Percentiles rank a stretch among this genome's conserved stretches.
Evolutionary conservation across 1,284 basidiomycete genomes (phyloP).

Genomic region (Cryptococcus sp.): DNA sequence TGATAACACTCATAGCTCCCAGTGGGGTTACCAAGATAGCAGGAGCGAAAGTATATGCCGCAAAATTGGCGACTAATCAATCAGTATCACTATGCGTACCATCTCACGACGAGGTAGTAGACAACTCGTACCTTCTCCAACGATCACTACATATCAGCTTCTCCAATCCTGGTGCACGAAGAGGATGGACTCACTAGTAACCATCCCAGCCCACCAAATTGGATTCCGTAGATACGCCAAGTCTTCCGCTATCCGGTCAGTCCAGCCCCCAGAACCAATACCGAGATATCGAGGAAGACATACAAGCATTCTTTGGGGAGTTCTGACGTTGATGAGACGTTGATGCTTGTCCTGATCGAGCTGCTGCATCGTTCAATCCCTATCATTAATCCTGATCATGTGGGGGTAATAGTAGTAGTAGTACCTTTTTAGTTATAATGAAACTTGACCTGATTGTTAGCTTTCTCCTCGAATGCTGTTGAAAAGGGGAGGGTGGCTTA

Average conservation of each 20-base stretch:
- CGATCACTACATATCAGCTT: slow-evolving; percentile 56
- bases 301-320: slow-evolving; percentile 61
- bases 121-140: slow-evolving; percentile 70
- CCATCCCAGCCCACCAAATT: slow-evolving; percentile 98
- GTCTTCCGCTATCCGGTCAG: slow-evolving; percentile 61
- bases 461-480: not conserved
- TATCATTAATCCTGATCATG: slow-evolving; percentile 32
- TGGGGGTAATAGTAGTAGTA: slow-evolving; percentile 9
- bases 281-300: slow-evolving; percentile 46
- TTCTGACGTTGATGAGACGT: slow-evolving; percentile 55
- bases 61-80: slow-evolving; percentile 87
- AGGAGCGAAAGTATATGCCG: slow-evolving; percentile 96
- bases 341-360: slow-evolving; percentile 61
- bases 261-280: not conserved
- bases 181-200: slow-evolving; percentile 65
- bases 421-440: slow-evolving; percentile 94
- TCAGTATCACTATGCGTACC: not conserved
- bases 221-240: slow-evolving; percentile 84
- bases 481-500: slow-evolving; percentile 14
- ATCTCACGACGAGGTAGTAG: not conserved
- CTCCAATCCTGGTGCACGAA: not conserved
- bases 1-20: slow-evolving; percentile 93
- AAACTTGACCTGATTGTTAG: slow-evolving; percentile 61
- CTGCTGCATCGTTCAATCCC: slow-evolving; percentile 76
- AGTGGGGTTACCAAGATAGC: slow-evolving; percentile 95